Evolutionary conservation across 352 stramenopile genomes (phyloP).

Genomic region (Blastocystis sp.): DNA sequence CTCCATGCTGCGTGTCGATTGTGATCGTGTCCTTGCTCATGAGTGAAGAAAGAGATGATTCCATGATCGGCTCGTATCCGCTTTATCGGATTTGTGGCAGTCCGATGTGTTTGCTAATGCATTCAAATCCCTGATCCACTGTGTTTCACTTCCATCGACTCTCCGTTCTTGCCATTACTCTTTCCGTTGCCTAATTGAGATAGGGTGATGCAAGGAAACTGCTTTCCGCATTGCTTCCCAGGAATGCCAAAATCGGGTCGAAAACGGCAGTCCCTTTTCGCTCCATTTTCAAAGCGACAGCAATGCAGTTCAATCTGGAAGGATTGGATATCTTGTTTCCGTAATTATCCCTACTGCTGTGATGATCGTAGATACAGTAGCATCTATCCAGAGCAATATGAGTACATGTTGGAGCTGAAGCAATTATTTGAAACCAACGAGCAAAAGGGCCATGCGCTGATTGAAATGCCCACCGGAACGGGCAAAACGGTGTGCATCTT

Average conservation of each 20-base stretch:
- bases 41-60: not conserved
- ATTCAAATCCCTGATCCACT: no score
- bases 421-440: constrained; percentile 87
- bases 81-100: no score
- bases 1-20: constrained; percentile 94
- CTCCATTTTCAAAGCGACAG: no score
- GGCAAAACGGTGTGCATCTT: constrained; percentile 96
- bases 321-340: constrained; percentile 95
- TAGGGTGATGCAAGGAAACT: no score
- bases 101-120: no score
- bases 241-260: no score
- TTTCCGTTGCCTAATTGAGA: no score
- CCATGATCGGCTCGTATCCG: no score
- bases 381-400: constrained; percentile 97
- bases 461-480: constrained; percentile 94
- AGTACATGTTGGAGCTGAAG: constrained; percentile 98
- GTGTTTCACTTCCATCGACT: no score
- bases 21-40: constrained; percentile 78
- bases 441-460: constrained; percentile 64
- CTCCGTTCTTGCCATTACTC: no score
- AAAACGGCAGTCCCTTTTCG: no score
- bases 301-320: constrained; percentile 82
- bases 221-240: no score
- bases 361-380: constrained; percentile 73
- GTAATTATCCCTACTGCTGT: constrained; percentile 77